Evolutionary conservation across 1,284 basidiomycete species (phyloP), one percentile per base, ranked within the genome.

Genomic region (Ustilago nuda): DNA sequence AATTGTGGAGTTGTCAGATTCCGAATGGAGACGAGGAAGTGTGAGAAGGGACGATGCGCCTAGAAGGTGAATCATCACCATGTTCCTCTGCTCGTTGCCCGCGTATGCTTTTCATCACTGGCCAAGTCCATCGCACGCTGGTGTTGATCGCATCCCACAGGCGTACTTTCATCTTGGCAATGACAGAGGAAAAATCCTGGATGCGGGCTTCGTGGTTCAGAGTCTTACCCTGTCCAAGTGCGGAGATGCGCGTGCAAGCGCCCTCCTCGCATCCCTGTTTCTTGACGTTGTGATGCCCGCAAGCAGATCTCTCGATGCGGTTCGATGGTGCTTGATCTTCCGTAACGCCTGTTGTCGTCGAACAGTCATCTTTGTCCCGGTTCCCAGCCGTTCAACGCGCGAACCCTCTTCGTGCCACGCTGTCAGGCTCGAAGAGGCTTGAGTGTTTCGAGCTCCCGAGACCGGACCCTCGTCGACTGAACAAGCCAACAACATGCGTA

Each of bases 11-110:
- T 2, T 27, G 3, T 27, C 3, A 0, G 2, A 3, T 27, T 3
- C 23, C 23, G 0, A 23, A 0, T 50, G 13, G 17, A 45, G 15
- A 2, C 30, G 41, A 15, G 35, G 15, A 9, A 35, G 7, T 19
- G n/a, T 30, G 39, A 45, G 15, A 2, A 12, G 37, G 15, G 33
- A 51, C 23, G 23, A 27, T 15, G 33, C 43, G 51, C 54, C 61
- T 57, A 61, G 61, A 69, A 56, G 66, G 11, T 62, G 60, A 69
- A 32, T 69, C 66, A 62, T 48, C 61, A 12, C 13, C 41, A 4
- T 30, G 4, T 8, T 23, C 19, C 32, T 27, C 30, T 33, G 19
- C 48, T 6, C 50, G 23, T 13, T 60, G 6, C 19, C 27, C 35
- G n/a, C 51, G 35, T 11, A n/a, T 36, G 43, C 43, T 19, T 45